Evolutionary conservation across 495 filamentous ascomycete species (phyloP), one percentile per base, ranked within the genome.

Genomic region (Terfezia boudieri): DNA sequence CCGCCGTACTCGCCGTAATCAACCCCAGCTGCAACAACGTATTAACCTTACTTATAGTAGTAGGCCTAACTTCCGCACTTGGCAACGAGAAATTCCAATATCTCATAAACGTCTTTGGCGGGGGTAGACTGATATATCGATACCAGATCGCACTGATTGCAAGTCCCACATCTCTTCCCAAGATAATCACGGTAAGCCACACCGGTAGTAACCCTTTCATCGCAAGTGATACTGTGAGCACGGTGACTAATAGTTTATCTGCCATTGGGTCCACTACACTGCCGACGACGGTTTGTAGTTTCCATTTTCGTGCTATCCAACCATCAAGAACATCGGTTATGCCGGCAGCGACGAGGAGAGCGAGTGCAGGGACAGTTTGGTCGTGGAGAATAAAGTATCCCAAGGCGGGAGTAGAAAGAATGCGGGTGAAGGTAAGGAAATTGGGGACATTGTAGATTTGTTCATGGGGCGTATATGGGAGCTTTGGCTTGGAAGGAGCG

Each of bases 31-130:
- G 86, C 62, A 92, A 62, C 2, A 80, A 80, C 0, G 86, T 93
- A 59, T 93, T 93, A 56, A 81, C 76, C 73, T 98, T 98, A 59
- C 83, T 90, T 59, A 98, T 85, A 14, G 72, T 77, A 0, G 90
- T 98, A 0, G 90, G 90, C 58, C 81, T 81, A 5, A 98, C 90
- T 67, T 96, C 90, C 1, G 90, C 90, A 49, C 78, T 84, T 0
- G 90, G 90, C 16, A 98, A 75, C 10, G 80, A 84, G 61, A 96
- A 96, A 65, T 98, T 92, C 92, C 92, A 98, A 66, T 95, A 98
- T n/a, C 90, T 72, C 12, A 73, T 68, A 67, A 94, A 82, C 0
- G 90, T 96, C 67, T 94, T 94, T 6, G 90, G 90, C 0, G 83
- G 79, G 1, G 90, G 90, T 20, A 98, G 75, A 4, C 83, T 88